Evolutionary conservation across 1,284 basidiomycete species (phyloP), one percentile per base, ranked within the genome.

Genomic region (Erythrobasidium hasegawianum): DNA sequence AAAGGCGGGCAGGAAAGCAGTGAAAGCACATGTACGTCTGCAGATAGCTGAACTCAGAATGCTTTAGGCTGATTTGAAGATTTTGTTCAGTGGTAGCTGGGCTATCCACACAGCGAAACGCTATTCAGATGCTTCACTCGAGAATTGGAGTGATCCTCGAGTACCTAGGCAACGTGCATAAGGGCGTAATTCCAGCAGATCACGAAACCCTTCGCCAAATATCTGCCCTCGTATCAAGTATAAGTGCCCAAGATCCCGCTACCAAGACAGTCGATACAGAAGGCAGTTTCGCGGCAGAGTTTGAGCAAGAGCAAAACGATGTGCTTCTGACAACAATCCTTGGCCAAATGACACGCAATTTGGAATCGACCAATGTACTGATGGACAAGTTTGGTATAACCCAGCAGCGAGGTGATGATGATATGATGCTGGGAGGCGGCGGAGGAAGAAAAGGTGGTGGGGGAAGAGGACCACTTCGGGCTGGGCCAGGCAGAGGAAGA

Each of bases 101-200:
- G 78, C 79, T 97, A 57, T 87, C 88, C 64, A 89, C 91, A 5
- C 94, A 97, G 78, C 83, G 93, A 70, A 92, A 92, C 61, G 95
- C 96, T 8, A 88, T 97, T 66, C 88, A 89, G 75, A 97, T 97
- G 92, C 82, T 98, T 68, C 86, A 94, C 72, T 91, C 96, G 72
- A 85, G 95, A 59, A 90, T 97, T 65, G 73, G 85, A 53, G 79
- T 93, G 1, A 83, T 97, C 7, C 84, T 90, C 7, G 83, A 86
- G 75, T 97, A 98, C 77, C 85, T 96, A 26, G 78, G 83, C 1
- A 85, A 84, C 39, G 87, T 88, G 9, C 81, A 89, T 41, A 81
- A 85, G 75, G 87, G 91, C 88, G 70, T 57, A 83, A 62, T 58
- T 26, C 27, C 79, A 50, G 84, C 84, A 68, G 91, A 97, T 77